Percentiles rank a stretch among this genome's conserved stretches.
Conservation (phyloP, 345 rosid species). For the Luvunga scandens region DNA sequence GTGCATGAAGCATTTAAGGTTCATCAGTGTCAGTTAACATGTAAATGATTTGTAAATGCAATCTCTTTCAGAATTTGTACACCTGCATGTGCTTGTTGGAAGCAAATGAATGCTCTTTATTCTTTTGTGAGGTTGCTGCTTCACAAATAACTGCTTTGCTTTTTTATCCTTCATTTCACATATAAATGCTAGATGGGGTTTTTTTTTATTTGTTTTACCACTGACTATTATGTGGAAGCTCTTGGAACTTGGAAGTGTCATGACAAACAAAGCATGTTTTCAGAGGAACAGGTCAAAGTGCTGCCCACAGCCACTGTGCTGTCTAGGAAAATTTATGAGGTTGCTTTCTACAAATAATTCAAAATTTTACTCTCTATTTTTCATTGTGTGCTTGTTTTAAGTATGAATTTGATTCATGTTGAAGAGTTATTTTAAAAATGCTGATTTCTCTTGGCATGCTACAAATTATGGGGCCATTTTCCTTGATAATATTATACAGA, state of each 20-base stretch:
- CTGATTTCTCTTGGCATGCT: neutral
- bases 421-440: neutral
- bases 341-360: neutral
- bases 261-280: neutral
- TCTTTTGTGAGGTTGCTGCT: neutral
- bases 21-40: neutral
- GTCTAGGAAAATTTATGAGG: neutral
- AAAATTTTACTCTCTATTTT: neutral
- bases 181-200: neutral
- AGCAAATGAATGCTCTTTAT: neutral
- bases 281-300: neutral
- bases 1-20: neutral
- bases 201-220: neutral
- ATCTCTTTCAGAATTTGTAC: neutral
- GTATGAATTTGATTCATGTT: neutral
- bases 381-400: neutral
- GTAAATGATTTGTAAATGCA: neutral
- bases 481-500: neutral
- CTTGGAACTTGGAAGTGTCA: neutral
- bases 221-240: constrained; percentile 1
- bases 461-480: neutral
- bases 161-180: neutral
- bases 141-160: neutral
- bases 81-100: neutral
- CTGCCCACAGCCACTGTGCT: neutral